Evolutionary conservation across 805 yeast genomes (phyloP), one percentile per base, ranked within the genome.

Genomic region (Candida ovalis): DNA sequence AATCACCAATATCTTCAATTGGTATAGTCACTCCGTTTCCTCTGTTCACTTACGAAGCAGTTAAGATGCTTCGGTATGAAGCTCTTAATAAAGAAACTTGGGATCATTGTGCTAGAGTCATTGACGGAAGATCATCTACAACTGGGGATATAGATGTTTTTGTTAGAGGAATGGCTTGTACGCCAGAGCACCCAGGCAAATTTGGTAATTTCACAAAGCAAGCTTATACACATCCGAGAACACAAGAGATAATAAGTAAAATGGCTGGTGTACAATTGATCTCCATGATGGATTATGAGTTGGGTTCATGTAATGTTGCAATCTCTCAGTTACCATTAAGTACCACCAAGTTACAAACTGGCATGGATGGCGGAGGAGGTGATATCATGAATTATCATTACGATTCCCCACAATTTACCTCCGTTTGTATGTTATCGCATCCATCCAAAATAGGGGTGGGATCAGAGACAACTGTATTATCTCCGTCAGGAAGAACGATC

Each of bases 1-100:
- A 70, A 40, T 56, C 67, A 46, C 79, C 77, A 54, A 72, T 77
- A 44, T 68, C 76, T 22, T 68, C 68, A 2, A 64, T 76, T 49
- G 82, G 78, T 27, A 80, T 75, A n/a, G 66, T 73, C 43, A 76
- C 72, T 44, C 78, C 82, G 1, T 77, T 77, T 60, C 80, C 79
- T 3, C 61, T 77, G 38, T 77, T 77, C 61, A 75, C 80, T 2
- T 72, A 73, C 37, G 81, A 77, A 53, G 81, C 81, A 1, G 62
- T 75, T 40, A 68, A 68, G 21, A 69, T 77, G 41, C 75, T 77
- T 79, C 73, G 73, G 59, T 68, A 69, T 53, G 81, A 77, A 54
- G 52, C 73, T 28, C 67, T 76, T 54, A 55, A 58, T 21, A 70
- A 70, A 51, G 74, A 73, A 28, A 49, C 62, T 5, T 70, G 74